A percentile compares a stretch with the other conserved stretches of the same genome.
phyloP scores from a whole-genome alignment of 2,329 filamentous ascomycete genomes.

The Botryotinia calthae region DNA sequence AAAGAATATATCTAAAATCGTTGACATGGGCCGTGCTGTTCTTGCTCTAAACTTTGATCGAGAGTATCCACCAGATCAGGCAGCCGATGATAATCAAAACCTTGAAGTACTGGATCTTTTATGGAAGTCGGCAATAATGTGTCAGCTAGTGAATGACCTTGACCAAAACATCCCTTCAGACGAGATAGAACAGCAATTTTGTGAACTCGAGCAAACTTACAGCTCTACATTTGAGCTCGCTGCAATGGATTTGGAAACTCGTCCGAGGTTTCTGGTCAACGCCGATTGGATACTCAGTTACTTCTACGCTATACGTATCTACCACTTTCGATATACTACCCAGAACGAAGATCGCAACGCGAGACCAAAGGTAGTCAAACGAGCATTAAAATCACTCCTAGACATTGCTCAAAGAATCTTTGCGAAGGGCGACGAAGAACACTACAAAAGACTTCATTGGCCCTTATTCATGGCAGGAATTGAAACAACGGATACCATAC shows the following conservation, averaged over 20 bases:
- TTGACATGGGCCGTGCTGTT: background rate
- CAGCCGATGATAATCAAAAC: slow-evolving; percentile 7
- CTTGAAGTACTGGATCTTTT: slow-evolving; percentile 2
- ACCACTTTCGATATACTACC: background rate
- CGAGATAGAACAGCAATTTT: background rate
- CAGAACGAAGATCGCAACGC: background rate
- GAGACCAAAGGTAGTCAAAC: slow-evolving; percentile 7
- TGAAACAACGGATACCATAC: slow-evolving; percentile 21
- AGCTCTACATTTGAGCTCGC: background rate
- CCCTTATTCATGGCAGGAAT: slow-evolving; percentile 25
- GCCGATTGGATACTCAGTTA: slow-evolving; percentile 15
- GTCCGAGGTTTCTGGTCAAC: slow-evolving; percentile 2
- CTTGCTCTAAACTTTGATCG: background rate
- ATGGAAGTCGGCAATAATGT: slow-evolving; percentile 9
- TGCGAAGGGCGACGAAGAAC: slow-evolving; percentile 10
- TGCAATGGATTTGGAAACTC: background rate
- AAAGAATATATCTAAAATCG: slow-evolving; percentile 8
- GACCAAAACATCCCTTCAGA: background rate
- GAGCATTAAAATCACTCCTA: slow-evolving; percentile 10
- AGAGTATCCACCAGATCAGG: background rate
- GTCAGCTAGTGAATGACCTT: slow-evolving; percentile 1
- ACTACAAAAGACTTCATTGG: slow-evolving; percentile 20
- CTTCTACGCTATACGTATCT: slow-evolving; percentile 14
- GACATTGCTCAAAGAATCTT: slow-evolving; percentile 12
- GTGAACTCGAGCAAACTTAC: slow-evolving; percentile 3